These are phyloP conservation scores for Tricholoma matsutake DNA, from an alignment of 768 basidiomycete genomes.

Conservation along the genomic window DNA sequence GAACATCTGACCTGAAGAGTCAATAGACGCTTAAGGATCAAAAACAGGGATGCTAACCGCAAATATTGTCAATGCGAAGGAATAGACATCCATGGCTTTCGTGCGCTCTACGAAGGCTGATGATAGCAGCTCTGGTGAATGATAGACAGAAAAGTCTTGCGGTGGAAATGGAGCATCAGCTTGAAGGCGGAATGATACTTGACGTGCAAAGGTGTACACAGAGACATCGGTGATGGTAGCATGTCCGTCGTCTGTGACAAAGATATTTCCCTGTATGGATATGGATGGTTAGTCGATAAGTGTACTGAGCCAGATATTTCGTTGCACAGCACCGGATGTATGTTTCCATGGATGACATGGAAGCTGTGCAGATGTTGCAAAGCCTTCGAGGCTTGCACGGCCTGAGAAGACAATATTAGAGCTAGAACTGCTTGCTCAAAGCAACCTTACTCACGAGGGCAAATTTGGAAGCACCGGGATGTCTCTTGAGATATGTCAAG, in stretches of 20 bases:
- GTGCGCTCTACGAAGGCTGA: conserved; percentile 1
- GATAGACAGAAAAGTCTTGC: conserved; percentile 3
- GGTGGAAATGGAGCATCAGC: neutral
- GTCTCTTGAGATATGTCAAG: neutral
- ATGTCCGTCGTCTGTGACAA: conserved; percentile 6
- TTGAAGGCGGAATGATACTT: neutral
- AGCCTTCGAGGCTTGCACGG: conserved; percentile 10
- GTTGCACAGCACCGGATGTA: conserved; percentile 10
- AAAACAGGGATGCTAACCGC: conserved; percentile 6
- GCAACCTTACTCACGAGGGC: neutral
- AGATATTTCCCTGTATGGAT: conserved; percentile 9
- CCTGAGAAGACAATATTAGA: neutral
- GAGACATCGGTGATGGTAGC: conserved; percentile 8
- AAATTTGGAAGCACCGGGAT: neutral
- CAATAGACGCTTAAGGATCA: too few species aligned
- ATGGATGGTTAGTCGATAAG: neutral
- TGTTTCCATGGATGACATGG: conserved; percentile 11
- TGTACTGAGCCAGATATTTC: neutral
- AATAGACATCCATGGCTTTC: conserved; percentile 11
- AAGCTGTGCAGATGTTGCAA: conserved; percentile 10
- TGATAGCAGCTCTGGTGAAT: conserved; percentile 10
- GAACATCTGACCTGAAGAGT: conserved; percentile 2
- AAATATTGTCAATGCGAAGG: conserved; percentile 8
- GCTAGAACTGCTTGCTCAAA: neutral
- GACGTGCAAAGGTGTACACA: conserved; percentile 3